phyloP scores from a whole-genome alignment of 2,329 filamentous ascomycete genomes.

The Aspergillus awamori region DNA sequence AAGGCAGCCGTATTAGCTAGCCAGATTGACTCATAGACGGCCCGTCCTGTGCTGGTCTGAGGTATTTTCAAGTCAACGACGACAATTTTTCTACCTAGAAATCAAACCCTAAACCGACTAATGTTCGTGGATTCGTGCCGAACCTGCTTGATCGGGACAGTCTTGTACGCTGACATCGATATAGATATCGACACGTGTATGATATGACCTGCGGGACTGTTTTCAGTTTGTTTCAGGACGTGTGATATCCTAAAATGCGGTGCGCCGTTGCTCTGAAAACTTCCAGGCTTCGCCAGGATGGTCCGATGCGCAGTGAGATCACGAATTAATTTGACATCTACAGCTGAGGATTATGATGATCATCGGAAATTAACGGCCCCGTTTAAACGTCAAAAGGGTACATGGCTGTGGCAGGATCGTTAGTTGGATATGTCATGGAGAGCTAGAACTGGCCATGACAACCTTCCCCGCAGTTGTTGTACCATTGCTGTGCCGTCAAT shows the following conservation, averaged over 20 bases:
- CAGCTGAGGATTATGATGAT: not conserved
- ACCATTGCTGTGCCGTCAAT: not conserved
- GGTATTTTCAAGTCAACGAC: not conserved
- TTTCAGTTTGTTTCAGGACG: not conserved
- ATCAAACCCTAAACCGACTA: not conserved
- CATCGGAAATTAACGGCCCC: not conserved
- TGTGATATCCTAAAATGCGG: too few relatives aligned
- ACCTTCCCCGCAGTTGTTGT: not conserved
- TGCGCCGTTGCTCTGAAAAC: not conserved
- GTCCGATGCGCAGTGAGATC: not conserved
- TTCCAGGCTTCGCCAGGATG: not conserved
- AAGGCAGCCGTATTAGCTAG: not conserved
- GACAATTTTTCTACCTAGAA: not conserved
- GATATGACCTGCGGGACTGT: not conserved
- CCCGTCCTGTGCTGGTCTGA: not conserved
- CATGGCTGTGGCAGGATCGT: not conserved
- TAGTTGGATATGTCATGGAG: not conserved
- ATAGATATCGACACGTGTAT: not conserved
- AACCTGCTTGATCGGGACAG: not conserved
- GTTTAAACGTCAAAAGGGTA: not conserved
- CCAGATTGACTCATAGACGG: not conserved
- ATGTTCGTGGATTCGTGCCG: not conserved
- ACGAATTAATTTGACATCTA: not conserved
- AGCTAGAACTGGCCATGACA: not conserved
- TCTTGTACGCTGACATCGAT: not conserved